Base-by-base conservation (phyloP, 352 stramenopile genomes). In the Phytophthora lateralis region DNA sequence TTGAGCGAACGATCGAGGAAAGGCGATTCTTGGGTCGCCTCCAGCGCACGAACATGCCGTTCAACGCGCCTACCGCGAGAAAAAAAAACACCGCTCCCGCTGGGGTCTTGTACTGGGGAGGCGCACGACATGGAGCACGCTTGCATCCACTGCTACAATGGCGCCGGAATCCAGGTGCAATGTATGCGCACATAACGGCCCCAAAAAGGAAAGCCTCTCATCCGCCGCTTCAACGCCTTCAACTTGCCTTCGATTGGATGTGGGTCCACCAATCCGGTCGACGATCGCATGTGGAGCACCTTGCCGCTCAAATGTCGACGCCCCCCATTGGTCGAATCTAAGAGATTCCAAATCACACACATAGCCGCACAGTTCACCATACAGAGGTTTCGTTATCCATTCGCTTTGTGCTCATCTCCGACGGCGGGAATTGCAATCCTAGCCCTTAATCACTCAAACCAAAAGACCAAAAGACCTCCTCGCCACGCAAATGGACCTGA, bases 1-100 rank as follows among this genome's bases (percentile, higher is more conserved):
- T 45, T 45, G 39, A 45, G 17, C 42, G 41, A 69, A 66, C 29
- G 49, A 54, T 52, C 62, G 57, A 71, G 63, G 57, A 67, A 66
- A 71, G 63, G 38, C 63, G 17, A 45, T 27, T 26, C 9, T 9
- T 24, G 17, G 39, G 9, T 26, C 17, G 39, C 5, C 35, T 41
- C 14, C 26, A 30, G 12, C 15, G 17, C 39, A 45, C 39, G 37
- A 43, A 43, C 17, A 6, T 12, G 17, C 38, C 11, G 34, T 41
- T 41, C 26, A 37, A 37, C 10, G 32, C 10, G 32, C 9, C 32
- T 37, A 8, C 10, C 14, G 32, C 32, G 32, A n/a, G n/a, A n/a
- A 29, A 37, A 14, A 37, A 15, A n/a, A 37, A n/a, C 32, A 37
- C 32, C 14, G 0, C 9, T 6, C 1, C n/a, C 10, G 4, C 8